Conservation (phyloP, 1,284 basidiomycete genomes). For the Irpex sp. region DNA sequence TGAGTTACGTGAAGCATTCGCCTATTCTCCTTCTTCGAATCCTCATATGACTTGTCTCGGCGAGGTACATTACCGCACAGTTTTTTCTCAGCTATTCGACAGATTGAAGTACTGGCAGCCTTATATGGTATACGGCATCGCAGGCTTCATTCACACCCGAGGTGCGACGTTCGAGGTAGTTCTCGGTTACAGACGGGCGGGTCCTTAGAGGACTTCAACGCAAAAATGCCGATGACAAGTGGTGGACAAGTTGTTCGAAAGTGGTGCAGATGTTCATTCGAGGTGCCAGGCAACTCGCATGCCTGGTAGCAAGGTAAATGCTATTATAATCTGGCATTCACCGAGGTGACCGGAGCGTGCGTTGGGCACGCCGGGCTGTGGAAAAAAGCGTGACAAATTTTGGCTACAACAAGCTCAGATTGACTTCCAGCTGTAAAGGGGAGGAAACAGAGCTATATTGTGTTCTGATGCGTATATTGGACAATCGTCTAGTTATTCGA, state of each 20-base stretch:
- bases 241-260: background rate
- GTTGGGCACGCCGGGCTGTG: background rate
- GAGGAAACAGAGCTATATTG: background rate
- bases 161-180: background rate
- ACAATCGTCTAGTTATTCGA: too few relatives aligned
- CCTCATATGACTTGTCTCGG: slow-evolving; percentile 10
- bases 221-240: background rate
- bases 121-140: slow-evolving; percentile 8
- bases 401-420: too few relatives aligned
- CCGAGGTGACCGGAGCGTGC: background rate
- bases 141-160: slow-evolving; percentile 14
- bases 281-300: background rate
- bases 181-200: slow-evolving; percentile 1
- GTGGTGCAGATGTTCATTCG: background rate
- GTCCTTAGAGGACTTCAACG: background rate
- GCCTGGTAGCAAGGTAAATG: background rate
- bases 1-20: slow-evolving; percentile 10
- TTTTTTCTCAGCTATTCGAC: slow-evolving; percentile 10
- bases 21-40: slow-evolving; percentile 8
- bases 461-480: too few relatives aligned
- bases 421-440: too few relatives aligned
- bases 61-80: slow-evolving; percentile 10
- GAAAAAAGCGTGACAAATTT: background rate
- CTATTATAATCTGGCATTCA: background rate
- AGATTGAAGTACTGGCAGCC: slow-evolving; percentile 2